Evolutionary conservation across 2,329 filamentous ascomycete species (phyloP), one percentile per base, ranked within the genome.

Genomic region (Simplicillium sp.): DNA sequence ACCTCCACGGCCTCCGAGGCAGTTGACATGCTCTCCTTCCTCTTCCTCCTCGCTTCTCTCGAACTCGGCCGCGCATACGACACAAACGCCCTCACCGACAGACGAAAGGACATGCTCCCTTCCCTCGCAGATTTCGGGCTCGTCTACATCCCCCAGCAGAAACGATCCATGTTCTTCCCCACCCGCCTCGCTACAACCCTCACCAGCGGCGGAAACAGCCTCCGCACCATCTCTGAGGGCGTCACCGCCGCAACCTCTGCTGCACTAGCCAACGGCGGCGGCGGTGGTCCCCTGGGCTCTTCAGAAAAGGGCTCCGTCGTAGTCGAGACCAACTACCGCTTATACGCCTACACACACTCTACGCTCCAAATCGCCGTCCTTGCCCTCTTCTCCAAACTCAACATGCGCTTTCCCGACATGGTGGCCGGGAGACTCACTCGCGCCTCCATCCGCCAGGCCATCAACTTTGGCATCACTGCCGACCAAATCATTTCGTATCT

Each of bases 401-500:
- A 82, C 52, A 88, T 89, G 61, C 87, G 92, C 47, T 97, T 94
- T 66, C 85, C 87, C 1, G 94, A 95, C 65, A 85, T 98, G 64
- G 84, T 97, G 12, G 87, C 52, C 0, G 92, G 90, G 34, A 88
- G 92, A 50, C 72, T 98, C 33, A 94, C 88, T 11, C 87, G 94
- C 46, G 75, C 85, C 40, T 95, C 88, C 12, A 84, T 97, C 52
- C 85, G 87, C 41, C 77, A 81, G 44, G 94, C 94, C 46, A 89
- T 97, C 48, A 74, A 80, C 46, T 83, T 84, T 56, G 92, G 92
- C 55, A 98, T 98, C 66, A 96, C 89, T 1, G 82, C 87, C 13
- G 84, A 94, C 52, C 92, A 98, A 59, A 94, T 98, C 59, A 90
- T 98, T 53, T 81, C 83, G 14, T 98, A 97, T 64, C 78, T 98